Conservation (phyloP, 345 rosid species). For the Eutrema yunnanense region DNA sequence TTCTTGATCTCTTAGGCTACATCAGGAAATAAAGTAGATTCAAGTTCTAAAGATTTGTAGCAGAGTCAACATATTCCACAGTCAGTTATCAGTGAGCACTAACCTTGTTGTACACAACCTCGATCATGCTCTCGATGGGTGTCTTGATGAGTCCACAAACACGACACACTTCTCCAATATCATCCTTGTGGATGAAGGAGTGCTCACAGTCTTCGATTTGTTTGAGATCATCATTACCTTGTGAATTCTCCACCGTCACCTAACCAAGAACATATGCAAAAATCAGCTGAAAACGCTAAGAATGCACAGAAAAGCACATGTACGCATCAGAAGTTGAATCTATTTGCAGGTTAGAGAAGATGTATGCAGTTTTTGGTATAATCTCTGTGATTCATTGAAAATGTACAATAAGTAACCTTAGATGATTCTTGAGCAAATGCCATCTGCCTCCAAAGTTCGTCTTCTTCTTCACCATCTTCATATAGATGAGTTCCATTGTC, state of each 20-base stretch:
- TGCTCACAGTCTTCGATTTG: constrained; percentile 65
- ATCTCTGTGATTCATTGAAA: no score
- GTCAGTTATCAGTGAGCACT: not conserved
- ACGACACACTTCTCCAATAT: constrained; percentile 82
- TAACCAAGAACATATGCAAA: constrained; percentile 24
- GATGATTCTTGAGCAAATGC: constrained; percentile 59
- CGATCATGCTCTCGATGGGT: constrained; percentile 72
- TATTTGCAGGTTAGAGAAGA: not conserved
- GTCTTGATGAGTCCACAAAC: constrained; percentile 71
- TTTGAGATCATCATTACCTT: constrained; percentile 35
- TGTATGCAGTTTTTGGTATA: not conserved
- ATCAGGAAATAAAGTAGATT: constrained; percentile 6
- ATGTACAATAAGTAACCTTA: constrained; percentile 37
- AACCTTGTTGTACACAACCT: constrained; percentile 76
- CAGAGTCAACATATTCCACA: not conserved
- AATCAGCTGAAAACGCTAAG: not conserved
- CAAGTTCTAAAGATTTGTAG: not conserved
- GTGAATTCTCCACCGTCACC: constrained; percentile 44
- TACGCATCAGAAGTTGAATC: not conserved
- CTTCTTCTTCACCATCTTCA: constrained; percentile 34
- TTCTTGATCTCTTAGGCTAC: constrained; percentile 55
- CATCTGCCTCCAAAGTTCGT: constrained; percentile 71
- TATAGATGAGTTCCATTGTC: not conserved
- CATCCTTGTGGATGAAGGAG: constrained; percentile 77
- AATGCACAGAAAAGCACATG: not conserved